phyloP scores from a whole-genome alignment of 306 rosid species.

The Heteromeles arbutifolia region DNA sequence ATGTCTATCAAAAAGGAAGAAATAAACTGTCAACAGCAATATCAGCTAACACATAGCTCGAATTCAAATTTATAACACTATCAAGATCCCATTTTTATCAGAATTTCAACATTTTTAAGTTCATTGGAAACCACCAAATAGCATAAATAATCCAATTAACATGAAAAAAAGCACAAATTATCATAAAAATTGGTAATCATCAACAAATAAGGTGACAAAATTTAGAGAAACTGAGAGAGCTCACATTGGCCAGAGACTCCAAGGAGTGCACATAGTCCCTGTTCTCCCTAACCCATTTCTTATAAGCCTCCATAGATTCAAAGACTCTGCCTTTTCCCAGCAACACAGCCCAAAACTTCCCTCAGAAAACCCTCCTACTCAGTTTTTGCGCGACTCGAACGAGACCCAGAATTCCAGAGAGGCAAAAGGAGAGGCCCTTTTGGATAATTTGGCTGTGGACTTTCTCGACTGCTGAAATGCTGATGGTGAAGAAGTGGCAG shows the following conservation, averaged over 20 bases:
- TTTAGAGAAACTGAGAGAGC: conserved; percentile 13
- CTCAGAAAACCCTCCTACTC: neutral
- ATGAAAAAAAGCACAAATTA: neutral
- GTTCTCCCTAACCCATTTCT: conserved; percentile 85
- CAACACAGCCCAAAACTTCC: neutral
- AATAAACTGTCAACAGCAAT: neutral
- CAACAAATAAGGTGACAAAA: neutral
- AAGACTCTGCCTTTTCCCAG: conserved; percentile 11
- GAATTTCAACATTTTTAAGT: neutral
- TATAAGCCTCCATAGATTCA: conserved; percentile 64
- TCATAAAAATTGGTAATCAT: neutral
- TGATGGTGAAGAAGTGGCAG: neutral
- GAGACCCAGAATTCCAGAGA: conserved; percentile 19
- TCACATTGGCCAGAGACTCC: conserved; percentile 90
- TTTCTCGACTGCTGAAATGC: neutral
- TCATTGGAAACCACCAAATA: conserved; percentile 1
- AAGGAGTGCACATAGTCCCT: conserved; percentile 74
- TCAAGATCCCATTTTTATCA: neutral
- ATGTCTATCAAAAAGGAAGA: neutral
- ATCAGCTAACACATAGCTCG: neutral
- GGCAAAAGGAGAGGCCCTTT: conserved; percentile 10
- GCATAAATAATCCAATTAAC: neutral
- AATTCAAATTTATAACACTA: neutral
- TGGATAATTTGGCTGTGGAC: neutral
- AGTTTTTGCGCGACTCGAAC: conserved; percentile 3